Evolutionary conservation across 345 rosid genomes (phyloP), one percentile per base, ranked within the genome.

Genomic region (Salix dunnii): DNA sequence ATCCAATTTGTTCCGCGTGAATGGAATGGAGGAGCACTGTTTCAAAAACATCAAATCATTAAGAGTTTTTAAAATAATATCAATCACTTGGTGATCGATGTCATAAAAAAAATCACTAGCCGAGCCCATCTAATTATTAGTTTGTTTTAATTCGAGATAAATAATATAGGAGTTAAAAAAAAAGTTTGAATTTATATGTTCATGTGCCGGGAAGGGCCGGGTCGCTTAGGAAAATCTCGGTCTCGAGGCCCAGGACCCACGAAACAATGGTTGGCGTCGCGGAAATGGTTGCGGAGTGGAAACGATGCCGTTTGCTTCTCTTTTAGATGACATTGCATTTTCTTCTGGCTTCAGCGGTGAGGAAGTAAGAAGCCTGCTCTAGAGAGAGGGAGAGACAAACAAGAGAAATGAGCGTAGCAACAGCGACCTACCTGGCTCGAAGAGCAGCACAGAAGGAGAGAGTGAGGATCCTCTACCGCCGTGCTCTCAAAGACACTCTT

Each of bases 381-480:
- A 27, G 70, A 35, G 43, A 46, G 53, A 3, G 33, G 4, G 18
- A 27, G 67, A 17, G 11, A 11, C 13, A 40, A 12, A 58, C 17
- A 46, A 46, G 25, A 30, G 35, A 27, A 46, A 94, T 89, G 97
- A 90, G 94, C 89, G 88, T 89, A 79, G 78, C 82, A 55, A 71
- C 90, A 84, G 94, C 91, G 51, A 94, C 87, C 78, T 92, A 96
- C 76, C 28, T 92, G 25, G 91, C 89, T 18, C 89, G 99, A 85
- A 81, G 97, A 82, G 97, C 98, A 21, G 93, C 92, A 33, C 97
- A 96, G 85, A 92, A 86, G 86, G 94, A 93, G 88, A 88, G 91
- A 81, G 97, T 91, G 68, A 86, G 93, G 83, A 92, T 96, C 85
- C 97, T 96, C 53, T 93, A 96, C 83, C 89, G 98, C 69, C 96